A percentile compares a stretch with the other conserved stretches of the same genome.
Conservation (phyloP, 345 rosid genomes). For the Aquilaria yunnanensis region DNA sequence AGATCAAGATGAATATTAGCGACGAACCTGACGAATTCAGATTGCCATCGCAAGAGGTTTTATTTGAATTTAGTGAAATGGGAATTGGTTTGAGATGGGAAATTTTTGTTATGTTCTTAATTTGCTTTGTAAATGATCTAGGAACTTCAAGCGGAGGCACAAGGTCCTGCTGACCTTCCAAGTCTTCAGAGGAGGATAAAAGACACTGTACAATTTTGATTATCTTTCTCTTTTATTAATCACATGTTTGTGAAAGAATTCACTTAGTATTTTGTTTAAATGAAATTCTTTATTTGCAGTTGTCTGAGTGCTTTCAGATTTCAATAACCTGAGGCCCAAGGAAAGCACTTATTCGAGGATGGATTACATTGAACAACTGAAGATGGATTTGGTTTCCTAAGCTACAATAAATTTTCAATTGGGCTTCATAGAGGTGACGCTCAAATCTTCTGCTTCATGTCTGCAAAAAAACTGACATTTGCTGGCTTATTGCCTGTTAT, state of each 20-base stretch:
- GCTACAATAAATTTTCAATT: slow-evolving; percentile 66
- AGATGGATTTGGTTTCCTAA: slow-evolving; percentile 72
- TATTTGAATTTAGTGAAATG: neutral
- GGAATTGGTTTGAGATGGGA: neutral
- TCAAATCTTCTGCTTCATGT: slow-evolving; percentile 7
- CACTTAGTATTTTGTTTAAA: slow-evolving; percentile 1
- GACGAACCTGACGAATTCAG: slow-evolving; percentile 74
- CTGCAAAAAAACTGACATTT: neutral
- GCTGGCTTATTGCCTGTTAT: no score
- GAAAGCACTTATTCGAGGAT: slow-evolving; percentile 52
- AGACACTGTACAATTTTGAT: slow-evolving; percentile 43
- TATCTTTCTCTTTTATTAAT: neutral
- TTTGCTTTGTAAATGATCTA: slow-evolving; percentile 15
- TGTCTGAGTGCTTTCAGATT: slow-evolving; percentile 75
- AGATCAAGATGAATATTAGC: slow-evolving; percentile 28
- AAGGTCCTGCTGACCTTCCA: slow-evolving; percentile 65
- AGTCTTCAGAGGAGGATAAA: slow-evolving; percentile 68
- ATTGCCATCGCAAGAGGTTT: slow-evolving; percentile 81
- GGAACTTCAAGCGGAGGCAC: slow-evolving; percentile 84
- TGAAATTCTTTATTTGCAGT: slow-evolving; percentile 33
- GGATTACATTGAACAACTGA: slow-evolving; percentile 64
- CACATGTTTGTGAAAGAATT: neutral
- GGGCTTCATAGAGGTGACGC: slow-evolving; percentile 72
- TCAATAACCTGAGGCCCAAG: slow-evolving; percentile 59
- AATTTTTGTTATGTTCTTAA: neutral